These are phyloP conservation scores for Boletus vinaceobasis DNA, from an alignment of 768 basidiomycete genomes.

Conservation along the genomic window DNA sequence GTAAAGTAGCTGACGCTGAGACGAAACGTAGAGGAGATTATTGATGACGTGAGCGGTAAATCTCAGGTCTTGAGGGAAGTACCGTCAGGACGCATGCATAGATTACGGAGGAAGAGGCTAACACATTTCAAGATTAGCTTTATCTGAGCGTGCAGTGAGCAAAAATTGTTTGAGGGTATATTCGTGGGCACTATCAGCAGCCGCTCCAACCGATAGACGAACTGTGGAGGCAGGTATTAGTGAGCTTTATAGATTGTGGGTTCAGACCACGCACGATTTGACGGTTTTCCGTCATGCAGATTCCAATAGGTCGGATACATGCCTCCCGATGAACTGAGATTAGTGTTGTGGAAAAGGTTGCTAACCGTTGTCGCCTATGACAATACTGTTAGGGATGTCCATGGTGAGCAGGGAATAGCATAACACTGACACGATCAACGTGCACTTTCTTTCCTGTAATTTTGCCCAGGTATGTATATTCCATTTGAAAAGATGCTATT, in stretches of 20 bases:
- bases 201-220: constrained; percentile 58
- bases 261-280: constrained; percentile 40
- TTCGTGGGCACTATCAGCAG: constrained; percentile 74
- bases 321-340: constrained; percentile 48
- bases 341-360: constrained; percentile 42
- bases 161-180: constrained; percentile 75
- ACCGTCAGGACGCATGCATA: constrained; percentile 3
- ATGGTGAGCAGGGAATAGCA: not conserved
- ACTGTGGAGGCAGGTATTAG: constrained; percentile 17
- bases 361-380: constrained; percentile 49
- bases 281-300: constrained; percentile 42
- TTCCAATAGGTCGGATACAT: constrained; percentile 67
- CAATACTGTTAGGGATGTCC: not conserved
- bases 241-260: not conserved
- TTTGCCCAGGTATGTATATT: constrained; percentile 81
- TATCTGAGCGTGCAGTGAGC: constrained; percentile 60
- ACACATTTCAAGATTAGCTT: constrained; percentile 64
- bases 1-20: constrained; percentile 62
- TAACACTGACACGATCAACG: constrained; percentile 47
- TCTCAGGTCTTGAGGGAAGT: constrained; percentile 46
- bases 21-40: constrained; percentile 64
- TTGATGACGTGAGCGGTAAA: constrained; percentile 60
- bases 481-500: constrained; percentile 77
- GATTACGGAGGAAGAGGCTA: constrained; percentile 21
- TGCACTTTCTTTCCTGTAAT: constrained; percentile 68